Percentiles rank a stretch among this genome's conserved stretches.
phyloP scores from a whole-genome alignment of 148 eudicot species.

The Suaeda aralocaspica region DNA sequence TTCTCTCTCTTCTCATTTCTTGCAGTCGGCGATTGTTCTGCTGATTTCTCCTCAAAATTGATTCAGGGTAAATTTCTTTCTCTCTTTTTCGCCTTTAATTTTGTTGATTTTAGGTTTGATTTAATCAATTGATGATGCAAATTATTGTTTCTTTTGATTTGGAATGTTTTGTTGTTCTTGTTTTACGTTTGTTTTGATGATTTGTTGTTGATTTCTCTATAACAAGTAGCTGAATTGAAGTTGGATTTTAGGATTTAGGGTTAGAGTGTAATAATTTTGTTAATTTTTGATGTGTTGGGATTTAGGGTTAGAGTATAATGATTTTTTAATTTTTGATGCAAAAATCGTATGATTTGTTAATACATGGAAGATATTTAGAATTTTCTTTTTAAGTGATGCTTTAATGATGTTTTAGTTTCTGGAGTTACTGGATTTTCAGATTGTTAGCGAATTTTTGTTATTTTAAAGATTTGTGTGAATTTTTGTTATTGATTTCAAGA shows the following conservation, averaged over 20 bases:
- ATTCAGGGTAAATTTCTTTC: conserved; percentile 2
- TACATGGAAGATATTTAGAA: neutral
- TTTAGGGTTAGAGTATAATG: neutral
- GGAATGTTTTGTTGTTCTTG: neutral
- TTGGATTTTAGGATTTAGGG: neutral
- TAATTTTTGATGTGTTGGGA: no score
- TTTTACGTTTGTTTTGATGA: neutral
- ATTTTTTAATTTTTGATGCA: neutral
- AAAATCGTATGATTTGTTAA: neutral
- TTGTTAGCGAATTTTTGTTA: neutral
- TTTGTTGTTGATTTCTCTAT: neutral
- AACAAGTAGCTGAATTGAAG: neutral
- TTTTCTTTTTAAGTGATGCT: neutral
- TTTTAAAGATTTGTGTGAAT: no score
- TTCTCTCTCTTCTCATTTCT: neutral
- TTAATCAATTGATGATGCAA: neutral
- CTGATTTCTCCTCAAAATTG: neutral
- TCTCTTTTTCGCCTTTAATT: neutral
- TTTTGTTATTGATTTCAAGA: neutral
- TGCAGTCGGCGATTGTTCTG: neutral
- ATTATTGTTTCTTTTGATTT: neutral
- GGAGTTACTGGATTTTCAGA: no score
- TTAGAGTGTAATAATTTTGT: no score
- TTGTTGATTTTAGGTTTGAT: neutral
- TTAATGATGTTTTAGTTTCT: neutral